Base-by-base conservation (phyloP, 129 eudicot genomes). In the Gnaphalium uliginosum region DNA sequence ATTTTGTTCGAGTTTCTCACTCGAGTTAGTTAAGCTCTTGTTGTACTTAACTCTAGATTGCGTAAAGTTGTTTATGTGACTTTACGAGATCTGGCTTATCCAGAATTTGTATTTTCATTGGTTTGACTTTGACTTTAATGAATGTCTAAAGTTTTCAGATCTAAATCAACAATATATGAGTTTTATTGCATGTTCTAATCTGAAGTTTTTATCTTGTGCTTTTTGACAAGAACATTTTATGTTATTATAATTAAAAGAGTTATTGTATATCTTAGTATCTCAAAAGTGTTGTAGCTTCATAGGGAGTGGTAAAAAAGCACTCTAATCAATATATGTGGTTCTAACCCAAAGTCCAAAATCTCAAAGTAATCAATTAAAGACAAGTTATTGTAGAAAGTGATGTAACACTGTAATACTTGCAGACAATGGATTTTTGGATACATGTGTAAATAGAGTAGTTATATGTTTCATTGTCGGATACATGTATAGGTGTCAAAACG, bases 1-100 rank as follows among this genome's bases (percentile, higher is more conserved):
- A 30, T 27, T 84, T 66, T 79, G 79, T 59, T 67, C 57, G 83
- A 80, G 83, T 41, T 73, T 80, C 83, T 80, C 83, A 67, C 83
- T 80, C 79, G 75, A 73, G 43, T 22, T 24, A 21, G 69, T 67
- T 56, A 37, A 37, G 37, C 51, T 63, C 46, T 17, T 66, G 67
- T 64, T 64, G 41, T 61, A 51, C 21, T 58, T 23, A 43, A 24
- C 71, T 65, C 19, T n/a, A 39, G 33, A 71, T 61, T 37, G 58
- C 27, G 66, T 46, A 62, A 62, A 61, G 61, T 71, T 8, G 7
- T 19, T n/a, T n/a, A n/a, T n/a, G n/a, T n/a, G n/a, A n/a, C 63
- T 71, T 50, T 27, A 70, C 13, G 51, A 8, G 35, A 58, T 70
- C 22, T 6, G 24, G 62, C 27, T 62, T 35, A 24, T 79, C 59